These are phyloP conservation scores for Dioscorea zingiberensis DNA, from an alignment of 106 monocot species.

Conservation along the genomic window DNA sequence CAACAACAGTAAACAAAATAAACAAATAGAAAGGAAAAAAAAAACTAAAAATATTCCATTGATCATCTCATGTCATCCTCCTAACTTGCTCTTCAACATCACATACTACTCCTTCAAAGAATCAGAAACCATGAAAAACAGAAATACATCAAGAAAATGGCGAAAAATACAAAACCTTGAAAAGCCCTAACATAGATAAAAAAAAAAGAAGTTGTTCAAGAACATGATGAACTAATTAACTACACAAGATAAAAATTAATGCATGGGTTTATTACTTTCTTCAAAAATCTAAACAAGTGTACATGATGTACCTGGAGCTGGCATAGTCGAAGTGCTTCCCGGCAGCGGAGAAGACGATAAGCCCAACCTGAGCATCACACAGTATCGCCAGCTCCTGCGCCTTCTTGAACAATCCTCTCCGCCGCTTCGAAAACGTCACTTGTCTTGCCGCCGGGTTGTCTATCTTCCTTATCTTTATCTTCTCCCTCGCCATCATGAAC, in stretches of 20 bases:
- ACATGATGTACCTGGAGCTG: slow-evolving; percentile 39
- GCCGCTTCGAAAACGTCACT: slow-evolving; percentile 62
- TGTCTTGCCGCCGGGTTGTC: slow-evolving; percentile 46
- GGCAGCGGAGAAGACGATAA: slow-evolving; percentile 59
- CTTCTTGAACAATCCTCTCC: slow-evolving; percentile 64
- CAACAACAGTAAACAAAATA: too few species aligned
- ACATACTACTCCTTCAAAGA: background rate
- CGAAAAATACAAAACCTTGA: too few species aligned
- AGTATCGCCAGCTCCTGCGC: slow-evolving; percentile 61
- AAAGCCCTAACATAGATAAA: background rate
- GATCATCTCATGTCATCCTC: background rate
- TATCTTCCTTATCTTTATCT: slow-evolving; percentile 32
- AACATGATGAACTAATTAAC: background rate
- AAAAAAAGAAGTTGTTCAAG: background rate
- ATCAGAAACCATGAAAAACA: background rate
- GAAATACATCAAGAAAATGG: background rate
- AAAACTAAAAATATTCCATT: too few species aligned
- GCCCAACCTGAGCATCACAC: slow-evolving; percentile 66
- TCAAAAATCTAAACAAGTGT: too few species aligned
- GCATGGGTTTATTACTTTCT: too few species aligned
- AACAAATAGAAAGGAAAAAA: too few species aligned
- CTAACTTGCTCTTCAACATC: background rate
- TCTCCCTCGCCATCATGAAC: slow-evolving; percentile 33
- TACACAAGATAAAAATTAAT: background rate
- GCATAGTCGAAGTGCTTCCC: slow-evolving; percentile 41